These are phyloP conservation scores for Artemisia annua DNA, from an alignment of 129 eudicot species.

Conservation along the genomic window DNA sequence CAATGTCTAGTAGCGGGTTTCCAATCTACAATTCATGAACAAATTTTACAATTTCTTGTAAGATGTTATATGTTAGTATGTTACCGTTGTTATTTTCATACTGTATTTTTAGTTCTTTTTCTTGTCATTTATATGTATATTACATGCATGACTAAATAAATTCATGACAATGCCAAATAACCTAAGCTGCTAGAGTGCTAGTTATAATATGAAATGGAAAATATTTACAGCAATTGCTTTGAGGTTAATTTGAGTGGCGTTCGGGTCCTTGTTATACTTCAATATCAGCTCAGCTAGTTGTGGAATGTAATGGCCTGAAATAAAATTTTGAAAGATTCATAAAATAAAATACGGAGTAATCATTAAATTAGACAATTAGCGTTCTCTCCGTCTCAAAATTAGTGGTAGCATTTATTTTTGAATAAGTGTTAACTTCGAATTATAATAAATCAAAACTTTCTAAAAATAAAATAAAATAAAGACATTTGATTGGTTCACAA, in stretches of 20 bases:
- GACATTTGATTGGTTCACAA: no score
- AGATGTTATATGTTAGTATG: no score
- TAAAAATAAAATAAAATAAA: no score
- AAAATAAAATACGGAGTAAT: background rate
- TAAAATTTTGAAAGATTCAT: background rate
- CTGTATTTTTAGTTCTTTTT: no score
- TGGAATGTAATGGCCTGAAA: slow-evolving; percentile 49
- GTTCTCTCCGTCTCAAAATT: background rate
- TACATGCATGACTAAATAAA: no score
- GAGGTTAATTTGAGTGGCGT: slow-evolving; percentile 34
- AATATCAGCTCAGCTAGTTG: slow-evolving; percentile 40
- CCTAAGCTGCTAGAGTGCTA: background rate
- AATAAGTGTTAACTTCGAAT: no score
- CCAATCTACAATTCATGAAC: slow-evolving; percentile 23
- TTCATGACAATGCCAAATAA: background rate
- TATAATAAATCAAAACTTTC: no score
- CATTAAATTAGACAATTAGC: no score
- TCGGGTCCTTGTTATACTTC: slow-evolving; percentile 35
- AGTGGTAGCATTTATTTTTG: background rate
- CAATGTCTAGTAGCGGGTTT: slow-evolving; percentile 47
- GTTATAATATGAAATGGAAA: background rate
- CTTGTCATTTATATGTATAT: no score
- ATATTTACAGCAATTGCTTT: slow-evolving; percentile 37
- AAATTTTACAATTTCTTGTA: no score
- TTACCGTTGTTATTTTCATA: no score